These are phyloP conservation scores for Colletotrichum agaves DNA, from an alignment of 2,329 filamentous ascomycete species.

Conservation along the genomic window DNA sequence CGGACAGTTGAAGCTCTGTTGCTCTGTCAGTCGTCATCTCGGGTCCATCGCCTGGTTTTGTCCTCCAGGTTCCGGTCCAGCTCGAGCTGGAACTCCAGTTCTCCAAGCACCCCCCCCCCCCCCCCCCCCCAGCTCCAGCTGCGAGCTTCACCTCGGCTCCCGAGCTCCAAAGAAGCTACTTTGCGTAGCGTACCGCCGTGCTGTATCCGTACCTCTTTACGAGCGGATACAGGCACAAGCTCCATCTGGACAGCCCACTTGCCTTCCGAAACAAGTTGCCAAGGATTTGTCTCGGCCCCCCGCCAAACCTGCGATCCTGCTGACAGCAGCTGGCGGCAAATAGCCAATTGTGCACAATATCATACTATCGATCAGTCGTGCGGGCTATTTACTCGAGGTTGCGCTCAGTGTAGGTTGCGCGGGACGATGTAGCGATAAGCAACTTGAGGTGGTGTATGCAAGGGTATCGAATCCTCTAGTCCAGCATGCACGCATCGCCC, in stretches of 20 bases:
- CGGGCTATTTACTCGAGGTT: conserved; percentile 19
- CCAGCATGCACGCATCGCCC: conserved; percentile 24
- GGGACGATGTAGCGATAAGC: conserved; percentile 30
- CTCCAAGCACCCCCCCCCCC: too few species aligned
- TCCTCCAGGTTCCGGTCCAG: conserved; percentile 7
- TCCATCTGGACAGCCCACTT: conserved; percentile 21
- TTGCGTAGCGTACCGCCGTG: conserved; percentile 3
- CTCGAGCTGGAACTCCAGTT: conserved; percentile 11
- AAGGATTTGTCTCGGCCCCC: conserved; percentile 25
- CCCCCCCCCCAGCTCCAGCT: conserved; percentile 23
- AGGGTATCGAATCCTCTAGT: conserved; percentile 3
- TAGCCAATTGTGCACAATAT: conserved; percentile 10
- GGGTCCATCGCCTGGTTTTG: conserved; percentile 13
- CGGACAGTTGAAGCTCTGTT: conserved; percentile 21
- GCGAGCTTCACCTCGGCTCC: not conserved
- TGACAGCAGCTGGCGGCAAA: conserved; percentile 10
- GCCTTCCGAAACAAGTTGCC: conserved; percentile 28
- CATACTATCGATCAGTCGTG: not conserved
- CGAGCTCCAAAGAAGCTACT: conserved; percentile 3
- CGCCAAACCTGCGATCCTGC: conserved; percentile 1
- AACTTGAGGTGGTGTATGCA: conserved; percentile 22
- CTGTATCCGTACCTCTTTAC: conserved; percentile 1
- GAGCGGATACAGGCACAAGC: conserved; percentile 10
- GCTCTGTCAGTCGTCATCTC: conserved; percentile 31
- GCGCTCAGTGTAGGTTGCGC: conserved; percentile 13